A percentile compares a stretch with the other conserved stretches of the same genome.
Evolutionary conservation across 1,284 basidiomycete genomes (phyloP).

Genomic region (Puccinia coronata): DNA sequence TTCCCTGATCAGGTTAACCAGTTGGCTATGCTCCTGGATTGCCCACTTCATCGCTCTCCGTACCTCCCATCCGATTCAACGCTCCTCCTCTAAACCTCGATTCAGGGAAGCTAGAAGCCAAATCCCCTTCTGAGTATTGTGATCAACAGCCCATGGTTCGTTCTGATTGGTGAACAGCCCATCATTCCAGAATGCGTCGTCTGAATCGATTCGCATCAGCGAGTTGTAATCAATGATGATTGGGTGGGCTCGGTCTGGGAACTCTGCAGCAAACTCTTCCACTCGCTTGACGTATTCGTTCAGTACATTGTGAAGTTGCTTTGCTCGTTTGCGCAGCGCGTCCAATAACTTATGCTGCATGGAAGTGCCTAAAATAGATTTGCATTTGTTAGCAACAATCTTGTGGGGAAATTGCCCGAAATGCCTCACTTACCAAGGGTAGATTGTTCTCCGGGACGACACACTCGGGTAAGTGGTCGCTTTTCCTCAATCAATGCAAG

Average conservation of each 20-base stretch:
- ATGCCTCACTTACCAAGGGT: neutral
- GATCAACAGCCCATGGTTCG: neutral
- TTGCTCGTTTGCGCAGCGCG: neutral
- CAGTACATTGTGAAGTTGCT: neutral
- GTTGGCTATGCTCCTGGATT: too few species aligned
- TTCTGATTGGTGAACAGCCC: neutral
- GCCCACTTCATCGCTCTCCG: constrained; percentile 13
- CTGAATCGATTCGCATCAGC: neutral
- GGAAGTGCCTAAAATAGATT: neutral
- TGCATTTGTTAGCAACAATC: neutral
- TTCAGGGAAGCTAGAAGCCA: neutral
- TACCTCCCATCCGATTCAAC: neutral
- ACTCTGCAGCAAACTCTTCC: neutral
- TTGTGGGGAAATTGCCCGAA: neutral
- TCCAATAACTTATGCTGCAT: neutral
- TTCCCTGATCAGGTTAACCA: too few species aligned
- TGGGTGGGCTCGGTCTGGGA: neutral
- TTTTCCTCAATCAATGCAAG: neutral
- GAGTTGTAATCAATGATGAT: neutral
- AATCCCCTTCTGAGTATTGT: neutral
- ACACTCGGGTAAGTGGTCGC: neutral
- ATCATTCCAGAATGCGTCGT: neutral
- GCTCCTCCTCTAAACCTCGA: neutral
- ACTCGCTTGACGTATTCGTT: neutral
- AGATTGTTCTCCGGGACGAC: neutral